Conservation (phyloP, 73 alveolate species). For the Paramecium caudatum region DNA sequence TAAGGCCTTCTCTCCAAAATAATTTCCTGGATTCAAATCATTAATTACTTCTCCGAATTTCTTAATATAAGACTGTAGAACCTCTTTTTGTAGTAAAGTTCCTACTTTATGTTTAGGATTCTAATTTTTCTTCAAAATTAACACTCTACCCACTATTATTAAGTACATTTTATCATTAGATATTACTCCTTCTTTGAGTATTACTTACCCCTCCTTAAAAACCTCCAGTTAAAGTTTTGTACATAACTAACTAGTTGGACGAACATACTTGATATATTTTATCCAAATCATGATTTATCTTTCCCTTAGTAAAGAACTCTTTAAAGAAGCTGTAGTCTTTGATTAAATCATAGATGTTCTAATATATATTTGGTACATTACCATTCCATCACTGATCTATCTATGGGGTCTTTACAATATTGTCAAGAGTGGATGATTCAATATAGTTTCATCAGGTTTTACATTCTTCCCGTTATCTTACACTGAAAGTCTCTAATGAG, state of each 20-base stretch:
- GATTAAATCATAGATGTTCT: conserved; percentile 4
- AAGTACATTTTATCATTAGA: conserved; percentile 56
- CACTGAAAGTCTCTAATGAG: not conserved
- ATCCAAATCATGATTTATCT: conserved; percentile 13
- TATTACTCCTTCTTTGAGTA: not conserved
- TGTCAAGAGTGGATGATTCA: not conserved
- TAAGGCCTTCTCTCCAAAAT: conserved; percentile 65
- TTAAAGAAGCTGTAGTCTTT: conserved; percentile 12
- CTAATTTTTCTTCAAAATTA: not conserved
- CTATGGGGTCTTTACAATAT: not conserved
- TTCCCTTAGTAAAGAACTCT: not conserved
- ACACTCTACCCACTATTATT: conserved; percentile 30
- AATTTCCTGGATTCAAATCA: conserved; percentile 26
- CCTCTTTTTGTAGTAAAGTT: not conserved
- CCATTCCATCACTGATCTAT: conserved; percentile 8
- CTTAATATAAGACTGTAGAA: not conserved
- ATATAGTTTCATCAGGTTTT: conserved; percentile 32
- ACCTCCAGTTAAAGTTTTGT: conserved; percentile 44
- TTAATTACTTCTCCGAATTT: conserved; percentile 15
- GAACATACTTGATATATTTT: conserved; percentile 7
- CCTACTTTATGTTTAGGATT: not conserved
- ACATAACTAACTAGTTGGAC: conserved; percentile 32
- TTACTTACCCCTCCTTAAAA: not conserved
- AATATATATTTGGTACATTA: not conserved
- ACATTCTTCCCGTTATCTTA: conserved; percentile 15